A percentile compares a stretch with the other conserved stretches of the same genome.
phyloP scores from a whole-genome alignment of 306 rosid genomes.

The Cyamopsis tetragonoloba region DNA sequence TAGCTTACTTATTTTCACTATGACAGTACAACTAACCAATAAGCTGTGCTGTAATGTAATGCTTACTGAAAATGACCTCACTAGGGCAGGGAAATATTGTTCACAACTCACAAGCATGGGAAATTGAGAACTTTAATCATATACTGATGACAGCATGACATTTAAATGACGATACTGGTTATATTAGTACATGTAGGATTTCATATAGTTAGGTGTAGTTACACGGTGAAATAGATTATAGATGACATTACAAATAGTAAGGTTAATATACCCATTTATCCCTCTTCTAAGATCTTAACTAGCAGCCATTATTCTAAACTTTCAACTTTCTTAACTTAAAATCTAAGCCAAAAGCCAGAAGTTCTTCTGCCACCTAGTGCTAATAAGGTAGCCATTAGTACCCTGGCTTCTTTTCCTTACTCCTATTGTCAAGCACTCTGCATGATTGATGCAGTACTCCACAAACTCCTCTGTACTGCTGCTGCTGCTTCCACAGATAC shows the following conservation, averaged over 20 bases:
- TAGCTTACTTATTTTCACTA: neutral
- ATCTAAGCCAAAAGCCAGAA: constrained; percentile 93
- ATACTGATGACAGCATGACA: neutral
- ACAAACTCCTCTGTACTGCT: constrained; percentile 68
- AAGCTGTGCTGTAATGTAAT: neutral
- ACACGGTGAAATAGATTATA: constrained; percentile 35
- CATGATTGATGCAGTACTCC: constrained; percentile 71
- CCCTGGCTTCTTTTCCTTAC: constrained; percentile 91
- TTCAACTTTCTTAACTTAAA: too few relatives aligned
- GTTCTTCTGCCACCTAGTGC: constrained; percentile 94
- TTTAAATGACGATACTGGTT: neutral
- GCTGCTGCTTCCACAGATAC: constrained; percentile 65
- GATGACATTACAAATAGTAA: constrained; percentile 24
- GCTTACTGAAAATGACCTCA: neutral
- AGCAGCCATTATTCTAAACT: neutral
- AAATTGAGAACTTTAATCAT: neutral
- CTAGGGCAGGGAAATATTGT: neutral
- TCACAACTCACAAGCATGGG: constrained; percentile 8
- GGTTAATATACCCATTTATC: constrained; percentile 23
- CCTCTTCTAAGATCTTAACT: neutral
- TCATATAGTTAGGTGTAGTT: constrained; percentile 46
- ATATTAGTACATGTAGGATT: constrained; percentile 17
- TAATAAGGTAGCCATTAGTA: constrained; percentile 73
- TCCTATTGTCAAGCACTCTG: constrained; percentile 91
- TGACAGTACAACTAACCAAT: neutral